These are phyloP conservation scores for Lagenidium giganteum DNA, from an alignment of 352 stramenopile species.

Conservation along the genomic window DNA sequence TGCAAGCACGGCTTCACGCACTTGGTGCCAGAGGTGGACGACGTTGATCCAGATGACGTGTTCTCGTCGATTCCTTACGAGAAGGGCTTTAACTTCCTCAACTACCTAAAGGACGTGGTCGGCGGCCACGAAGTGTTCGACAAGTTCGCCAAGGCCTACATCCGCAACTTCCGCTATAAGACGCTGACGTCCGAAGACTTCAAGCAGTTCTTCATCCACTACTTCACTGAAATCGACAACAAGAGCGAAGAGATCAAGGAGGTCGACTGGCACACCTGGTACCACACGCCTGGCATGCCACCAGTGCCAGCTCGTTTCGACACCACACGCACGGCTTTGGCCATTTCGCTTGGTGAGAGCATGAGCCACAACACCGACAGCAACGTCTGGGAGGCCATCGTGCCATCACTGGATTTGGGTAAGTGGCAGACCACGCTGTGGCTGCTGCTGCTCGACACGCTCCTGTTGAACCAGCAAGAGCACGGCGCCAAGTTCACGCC, in stretches of 20 bases:
- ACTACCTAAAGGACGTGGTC: too few relatives aligned
- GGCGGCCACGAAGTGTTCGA: too few relatives aligned
- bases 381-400: neutral
- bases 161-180: constrained; percentile 67
- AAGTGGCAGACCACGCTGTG: constrained; percentile 41
- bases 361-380: neutral
- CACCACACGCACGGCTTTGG: constrained; percentile 38
- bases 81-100: constrained; percentile 82
- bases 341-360: constrained; percentile 1
- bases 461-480: constrained; percentile 32
- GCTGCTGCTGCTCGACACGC: constrained; percentile 51
- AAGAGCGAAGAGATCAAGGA: constrained; percentile 23
- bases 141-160: constrained; percentile 81
- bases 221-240: too few relatives aligned
- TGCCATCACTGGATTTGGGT: too few relatives aligned
- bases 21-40: constrained; percentile 80
- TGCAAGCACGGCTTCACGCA: constrained; percentile 79
- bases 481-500: constrained; percentile 9
- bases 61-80: constrained; percentile 96
- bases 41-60: constrained; percentile 94
- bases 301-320: constrained; percentile 56
- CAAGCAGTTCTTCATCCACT: constrained; percentile 50
- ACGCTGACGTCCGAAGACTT: constrained; percentile 65
- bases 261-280: constrained; percentile 89
- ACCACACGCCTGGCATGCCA: constrained; percentile 64